Evolutionary conservation across 2,329 filamentous ascomycete species (phyloP), one percentile per base, ranked within the genome.

Genomic region (Calonectria naviculata): DNA sequence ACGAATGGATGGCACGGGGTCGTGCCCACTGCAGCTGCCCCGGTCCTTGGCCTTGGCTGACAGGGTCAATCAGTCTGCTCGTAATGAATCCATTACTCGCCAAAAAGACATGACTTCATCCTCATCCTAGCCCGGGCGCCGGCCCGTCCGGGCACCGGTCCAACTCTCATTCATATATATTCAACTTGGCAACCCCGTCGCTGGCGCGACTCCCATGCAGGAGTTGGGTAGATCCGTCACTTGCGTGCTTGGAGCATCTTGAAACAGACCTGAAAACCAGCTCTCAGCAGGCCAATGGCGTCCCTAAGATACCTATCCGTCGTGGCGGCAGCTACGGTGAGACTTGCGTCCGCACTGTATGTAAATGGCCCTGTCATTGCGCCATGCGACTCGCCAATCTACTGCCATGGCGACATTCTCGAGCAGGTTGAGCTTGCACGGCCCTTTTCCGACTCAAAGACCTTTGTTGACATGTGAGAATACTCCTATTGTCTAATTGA

Each of bases 371-470:
- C 87, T 4, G 84, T 90, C 46, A 86, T 89, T 70, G 89, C 91
- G 3, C 91, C 92, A 1, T 93, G 92, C 81, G 89, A 93, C 78
- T 93, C 91, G 10, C 88, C 90, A 19, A 85, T 93, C 24, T 93
- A 93, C 81, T 93, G 92, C 78, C 87, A 91, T 73, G 92, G 92
- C 58, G 89, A 92, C 0, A 85, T 93, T 15, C 85, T 93, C 3
- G 85, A 87, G 71, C 85, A 90, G 72, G 88, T 93, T 58, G 87
- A 93, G 82, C 84, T 93, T 12, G 91, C 91, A 3, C 84, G 84
- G 28, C 91, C 91, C 0, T 93, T 93, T 74, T 82, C 85, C 17
- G 92, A 93, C 82, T 93, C 91, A 71, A 93, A 93, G 85, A 93
- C 91, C 1, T 93, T 93, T 78, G 92, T 93, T 49, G 92, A 93